Evolutionary conservation across 805 yeast species (phyloP), one percentile per base, ranked within the genome.

Genomic region (Schwanniomyces polymorphus): DNA sequence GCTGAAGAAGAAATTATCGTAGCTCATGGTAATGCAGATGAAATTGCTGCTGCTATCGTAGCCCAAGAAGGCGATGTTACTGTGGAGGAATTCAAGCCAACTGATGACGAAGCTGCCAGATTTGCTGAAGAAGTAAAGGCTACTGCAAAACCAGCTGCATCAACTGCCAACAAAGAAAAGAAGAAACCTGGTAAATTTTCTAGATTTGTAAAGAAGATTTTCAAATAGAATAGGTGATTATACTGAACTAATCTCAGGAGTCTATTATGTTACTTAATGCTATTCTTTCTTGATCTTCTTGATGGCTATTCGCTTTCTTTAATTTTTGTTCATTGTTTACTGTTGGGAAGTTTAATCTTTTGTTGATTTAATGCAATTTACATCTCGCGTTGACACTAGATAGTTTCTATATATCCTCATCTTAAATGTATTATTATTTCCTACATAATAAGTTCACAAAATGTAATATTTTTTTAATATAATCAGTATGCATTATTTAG

Each of bases 81-180:
- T 26, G 63, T 72, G 34, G 77, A 72, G 58, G 75, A 73, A 56
- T 65, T 73, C 54, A 58, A 70, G 54, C 77, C 77, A 17, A 67
- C 74, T 31, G 65, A 60, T 27, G 61, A 70, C 26, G 75, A 73
- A 58, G 70, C 67, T 33, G 63, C 61, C 39, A 59, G 61, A 53
- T 64, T 70, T 48, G 61, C 70, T 23, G 59, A 64, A 46, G 70
- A 70, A 49, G 76, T 72, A 26, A 38, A 38, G 21, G 27, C 50
- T 27, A 33, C 50, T 14, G 35, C 58, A 21, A 48, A 54, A 12
- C 38, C 47, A 17, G 27, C 46, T 5, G 37, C 50, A 17, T 33
- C 43, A 6, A 31, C 43, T 6, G 39, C 23, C 16, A 54, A 48
- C 46, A 35, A 40, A 31, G 47, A 64, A 51, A 63, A 68, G 61